These are phyloP conservation scores for Ploettnerulaceae sp. DNA, from an alignment of 2,329 filamentous ascomycete species.

Conservation along the genomic window DNA sequence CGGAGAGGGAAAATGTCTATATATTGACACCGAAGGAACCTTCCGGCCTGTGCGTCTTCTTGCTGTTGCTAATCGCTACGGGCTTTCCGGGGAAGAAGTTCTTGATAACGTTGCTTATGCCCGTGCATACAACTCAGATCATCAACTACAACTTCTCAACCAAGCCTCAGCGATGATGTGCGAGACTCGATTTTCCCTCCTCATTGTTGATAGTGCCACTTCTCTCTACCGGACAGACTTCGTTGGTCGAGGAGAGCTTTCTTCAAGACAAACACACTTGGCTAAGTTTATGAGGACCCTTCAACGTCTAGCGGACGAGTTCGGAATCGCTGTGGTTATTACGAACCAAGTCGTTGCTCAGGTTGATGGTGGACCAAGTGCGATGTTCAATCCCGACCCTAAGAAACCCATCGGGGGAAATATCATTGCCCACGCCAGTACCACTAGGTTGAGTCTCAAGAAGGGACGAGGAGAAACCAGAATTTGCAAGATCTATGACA, in stretches of 20 bases:
- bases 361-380: slow-evolving; percentile 89
- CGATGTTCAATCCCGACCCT: slow-evolving; percentile 99
- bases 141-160: slow-evolving; percentile 90
- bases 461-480: slow-evolving; percentile 93
- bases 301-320: slow-evolving; percentile 73
- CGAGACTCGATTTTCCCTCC: slow-evolving; percentile 91
- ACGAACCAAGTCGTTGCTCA: slow-evolving; percentile 99
- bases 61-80: slow-evolving; percentile 89
- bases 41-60: slow-evolving; percentile 89
- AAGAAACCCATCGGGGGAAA: slow-evolving; percentile 99
- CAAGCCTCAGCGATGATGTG: slow-evolving; percentile 99
- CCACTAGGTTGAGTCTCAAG: slow-evolving; percentile 88
- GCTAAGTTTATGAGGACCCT: slow-evolving; percentile 85
- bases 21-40: slow-evolving; percentile 97
- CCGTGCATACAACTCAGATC: slow-evolving; percentile 95
- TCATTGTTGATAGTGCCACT: slow-evolving; percentile 94
- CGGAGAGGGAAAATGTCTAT: slow-evolving; percentile 95
- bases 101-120: slow-evolving; percentile 98
- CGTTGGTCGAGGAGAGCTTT: slow-evolving; percentile 90
- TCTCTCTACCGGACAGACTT: slow-evolving; percentile 96
- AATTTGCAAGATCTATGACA: slow-evolving; percentile 99
- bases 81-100: slow-evolving; percentile 92
- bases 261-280: slow-evolving; percentile 83
- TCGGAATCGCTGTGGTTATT: slow-evolving; percentile 96
- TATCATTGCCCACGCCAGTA: slow-evolving; percentile 97